Percentiles rank a stretch among this genome's conserved stretches.
phyloP scores from a whole-genome alignment of 495 filamentous ascomycete species.

The Neurospora sublineolata region DNA sequence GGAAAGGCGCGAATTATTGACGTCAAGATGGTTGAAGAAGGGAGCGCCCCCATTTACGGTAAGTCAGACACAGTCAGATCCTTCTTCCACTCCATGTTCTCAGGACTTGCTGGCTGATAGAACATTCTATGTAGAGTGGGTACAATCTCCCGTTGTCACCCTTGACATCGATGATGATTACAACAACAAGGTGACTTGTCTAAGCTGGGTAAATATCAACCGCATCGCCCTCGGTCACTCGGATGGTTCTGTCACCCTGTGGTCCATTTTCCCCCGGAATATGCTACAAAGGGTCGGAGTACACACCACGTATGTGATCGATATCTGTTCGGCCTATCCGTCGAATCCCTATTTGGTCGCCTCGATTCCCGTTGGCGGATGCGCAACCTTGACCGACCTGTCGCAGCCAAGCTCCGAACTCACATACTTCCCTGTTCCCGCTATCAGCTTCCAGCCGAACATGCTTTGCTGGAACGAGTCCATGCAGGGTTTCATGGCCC shows the following conservation, averaged over 20 bases:
- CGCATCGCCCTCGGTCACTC: constrained; percentile 35
- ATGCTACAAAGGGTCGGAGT: constrained; percentile 29
- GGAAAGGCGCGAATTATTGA: constrained; percentile 32
- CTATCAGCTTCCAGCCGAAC: constrained; percentile 36
- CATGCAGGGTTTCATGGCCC: constrained; percentile 33
- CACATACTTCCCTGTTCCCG: constrained; percentile 33
- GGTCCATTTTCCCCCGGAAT: constrained; percentile 32
- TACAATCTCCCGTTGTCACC: constrained; percentile 26
- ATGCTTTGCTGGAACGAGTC: constrained; percentile 35
- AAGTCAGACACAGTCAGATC: constrained; percentile 1
- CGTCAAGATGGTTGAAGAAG: constrained; percentile 16
- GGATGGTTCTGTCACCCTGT: constrained; percentile 36
- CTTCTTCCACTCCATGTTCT: not conserved
- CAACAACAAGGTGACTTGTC: constrained; percentile 32
- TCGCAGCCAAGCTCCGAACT: constrained; percentile 31
- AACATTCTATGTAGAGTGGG: constrained; percentile 19
- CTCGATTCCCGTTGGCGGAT: constrained; percentile 35
- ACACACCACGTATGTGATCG: constrained; percentile 34
- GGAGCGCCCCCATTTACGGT: constrained; percentile 22
- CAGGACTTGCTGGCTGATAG: not conserved
- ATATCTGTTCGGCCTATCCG: constrained; percentile 36
- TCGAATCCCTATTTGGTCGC: constrained; percentile 34
- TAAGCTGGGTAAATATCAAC: constrained; percentile 38
- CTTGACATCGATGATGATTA: constrained; percentile 31
- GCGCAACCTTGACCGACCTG: constrained; percentile 33